Base-by-base conservation (phyloP, 2,329 filamentous ascomycete species). In the Fonsecaea nubica region DNA sequence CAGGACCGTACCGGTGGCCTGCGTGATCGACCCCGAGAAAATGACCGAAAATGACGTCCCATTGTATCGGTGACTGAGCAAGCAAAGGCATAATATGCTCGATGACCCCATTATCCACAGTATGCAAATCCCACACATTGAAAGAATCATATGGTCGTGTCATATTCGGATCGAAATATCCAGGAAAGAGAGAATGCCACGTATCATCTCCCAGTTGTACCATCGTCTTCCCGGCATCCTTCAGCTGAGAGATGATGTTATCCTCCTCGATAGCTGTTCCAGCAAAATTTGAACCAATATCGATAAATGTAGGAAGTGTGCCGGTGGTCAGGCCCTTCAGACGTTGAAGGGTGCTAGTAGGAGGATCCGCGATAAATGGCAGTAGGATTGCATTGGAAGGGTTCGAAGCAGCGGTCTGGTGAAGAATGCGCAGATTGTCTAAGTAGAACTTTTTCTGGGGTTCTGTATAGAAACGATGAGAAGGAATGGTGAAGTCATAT, bases 151-250 rank as follows among this genome's bases (percentile, higher is more conserved):
- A 99, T 0, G 95, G 88, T 72, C 85, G 87, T 72, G 93, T 97
- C 64, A 97, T 87, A 64, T 94, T 91, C 8, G 89, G 82, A 77
- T 97, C 90, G 74, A 99, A 99, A 77, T 96, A 93, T n/a, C 86
- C 92, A 0, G 95, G 95, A 76, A 98, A 99, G 15, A 99, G 82
- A 52, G 92, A 86, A 71, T 93, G 91, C 95, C 95, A 99, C 4
- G 95, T 99, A 79, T 99, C 94, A 77, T 99, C 95, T n/a, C 95
- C 95, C 42, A 99, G 82, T 75, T 99, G 96, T 5, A 93, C 95
- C 72, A 99, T 87, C 70, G 86, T 91, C 83, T 92, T 90, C 40
- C 88, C 87, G 15, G 87, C 85, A 72, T 84, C 81, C 63, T 82
- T 84, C 67, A 92, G 74, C 73, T 92, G 89, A 62, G 85, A 84